A percentile compares a stretch with the other conserved stretches of the same genome.
Conservation (phyloP, 441 rosid genomes). For the Omphalea diandra region DNA sequence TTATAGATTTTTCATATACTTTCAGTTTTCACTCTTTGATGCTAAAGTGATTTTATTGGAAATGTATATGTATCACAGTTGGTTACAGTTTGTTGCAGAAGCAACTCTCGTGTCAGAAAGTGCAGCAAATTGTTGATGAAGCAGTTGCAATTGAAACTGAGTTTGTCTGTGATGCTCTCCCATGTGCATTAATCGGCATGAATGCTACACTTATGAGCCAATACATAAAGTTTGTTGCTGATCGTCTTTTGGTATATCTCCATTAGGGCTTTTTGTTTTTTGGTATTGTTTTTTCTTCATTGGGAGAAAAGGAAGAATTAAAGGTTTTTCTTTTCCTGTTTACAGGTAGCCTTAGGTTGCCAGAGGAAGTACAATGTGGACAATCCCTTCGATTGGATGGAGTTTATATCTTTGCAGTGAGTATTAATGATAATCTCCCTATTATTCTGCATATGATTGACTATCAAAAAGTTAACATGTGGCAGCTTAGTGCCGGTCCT, state of each 20-base stretch:
- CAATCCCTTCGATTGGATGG: constrained; percentile 98
- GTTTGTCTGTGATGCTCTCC: constrained; percentile 86
- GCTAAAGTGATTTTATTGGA: not conserved
- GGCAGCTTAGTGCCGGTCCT: not conserved
- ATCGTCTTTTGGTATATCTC: constrained; percentile 70
- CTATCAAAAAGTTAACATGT: too few species aligned
- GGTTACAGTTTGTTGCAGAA: constrained; percentile 59
- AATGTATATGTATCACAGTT: not conserved
- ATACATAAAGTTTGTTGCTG: constrained; percentile 85
- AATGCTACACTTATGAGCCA: constrained; percentile 84
- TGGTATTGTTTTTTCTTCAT: not conserved
- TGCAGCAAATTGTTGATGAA: constrained; percentile 61
- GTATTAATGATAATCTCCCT: constrained; percentile 25
- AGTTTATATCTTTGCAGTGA: constrained; percentile 89
- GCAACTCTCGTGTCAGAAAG: constrained; percentile 57
- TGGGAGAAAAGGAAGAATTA: not conserved
- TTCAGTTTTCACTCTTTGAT: not conserved
- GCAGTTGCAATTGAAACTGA: constrained; percentile 87
- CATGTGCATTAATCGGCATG: constrained; percentile 88
- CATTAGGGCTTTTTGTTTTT: not conserved
- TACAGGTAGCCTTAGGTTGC: constrained; percentile 69
- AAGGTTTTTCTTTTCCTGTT: constrained; percentile 5
- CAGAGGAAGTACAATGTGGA: constrained; percentile 60
- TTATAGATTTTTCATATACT: not conserved
- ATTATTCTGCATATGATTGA: not conserved